phyloP scores from a whole-genome alignment of 345 rosid genomes.

The Alliaria petiolata region DNA sequence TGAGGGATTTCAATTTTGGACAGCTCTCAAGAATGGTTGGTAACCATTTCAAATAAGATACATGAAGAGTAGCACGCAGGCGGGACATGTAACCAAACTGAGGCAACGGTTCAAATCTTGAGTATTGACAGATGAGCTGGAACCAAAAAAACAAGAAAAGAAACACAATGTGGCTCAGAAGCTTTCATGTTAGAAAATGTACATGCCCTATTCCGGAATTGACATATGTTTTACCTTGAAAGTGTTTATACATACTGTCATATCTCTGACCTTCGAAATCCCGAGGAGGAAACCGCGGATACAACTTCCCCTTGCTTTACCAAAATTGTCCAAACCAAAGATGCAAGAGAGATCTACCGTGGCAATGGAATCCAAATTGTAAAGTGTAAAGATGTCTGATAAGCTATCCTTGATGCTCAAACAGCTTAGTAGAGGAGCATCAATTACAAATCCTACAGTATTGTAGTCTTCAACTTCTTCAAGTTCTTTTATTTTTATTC shows the following conservation, averaged over 20 bases:
- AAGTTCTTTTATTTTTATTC: not conserved
- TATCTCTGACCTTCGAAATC: not conserved
- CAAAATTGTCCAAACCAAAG: not conserved
- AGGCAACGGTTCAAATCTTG: not conserved
- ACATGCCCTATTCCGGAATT: not conserved
- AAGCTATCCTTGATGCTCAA: not conserved
- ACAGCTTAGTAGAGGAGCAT: not conserved
- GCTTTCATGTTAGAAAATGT: not conserved
- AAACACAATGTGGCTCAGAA: not conserved
- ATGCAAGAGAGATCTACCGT: not conserved
- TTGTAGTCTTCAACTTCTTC: fast-evolving
- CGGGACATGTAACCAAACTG: not conserved
- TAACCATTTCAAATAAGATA: not conserved
- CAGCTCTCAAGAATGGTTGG: not conserved
- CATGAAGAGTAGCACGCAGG: not conserved
- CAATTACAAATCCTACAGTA: not conserved
- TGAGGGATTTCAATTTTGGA: not conserved
- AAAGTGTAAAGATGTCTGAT: not conserved
- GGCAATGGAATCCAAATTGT: not conserved
- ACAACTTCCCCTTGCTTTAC: not conserved
- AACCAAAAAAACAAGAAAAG: not conserved
- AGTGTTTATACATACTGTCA: not conserved
- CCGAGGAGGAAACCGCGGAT: not conserved
- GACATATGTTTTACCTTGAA: not conserved
- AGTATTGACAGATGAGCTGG: not conserved